Evolutionary conservation across 2,329 filamentous ascomycete genomes (phyloP), one percentile per base, ranked within the genome.

Genomic region (Claviceps monticola): DNA sequence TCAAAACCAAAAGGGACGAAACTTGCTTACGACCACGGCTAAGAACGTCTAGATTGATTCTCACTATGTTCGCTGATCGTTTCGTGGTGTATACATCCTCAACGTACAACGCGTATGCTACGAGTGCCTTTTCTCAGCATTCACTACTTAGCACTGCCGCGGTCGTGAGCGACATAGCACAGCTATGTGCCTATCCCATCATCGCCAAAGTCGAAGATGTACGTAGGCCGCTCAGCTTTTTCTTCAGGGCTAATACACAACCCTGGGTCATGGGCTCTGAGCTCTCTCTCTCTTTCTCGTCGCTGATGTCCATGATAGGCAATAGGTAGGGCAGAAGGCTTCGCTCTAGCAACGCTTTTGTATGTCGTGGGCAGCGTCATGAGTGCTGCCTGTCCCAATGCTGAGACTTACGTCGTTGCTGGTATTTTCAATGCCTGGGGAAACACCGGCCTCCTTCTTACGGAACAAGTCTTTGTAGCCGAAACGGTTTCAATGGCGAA

Each of bases 341-440:
- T 79, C 56, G 66, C 72, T 14, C 58, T 61, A 29, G 62, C 62
- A 9, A 61, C 61, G 3, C 48, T 60, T 2, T 59, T 64, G 23
- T 53, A 64, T 4, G 53, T 59, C 1, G 60, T 77, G 1, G 75
- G 76, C 2, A 71, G 78, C 52, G 68, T 78, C 19, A 67, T 83
- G 60, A 80, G 79, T 65, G 80, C 80, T 4, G 70, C 70, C 0
- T 80, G 71, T 57, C 68, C 72, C 5, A 71, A 73, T 48, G 68
- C 80, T 4, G 66, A 68, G n/a, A 74, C 73, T 0, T 81, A 76
- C 59, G 71, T 75, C 52, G 59, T 75, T 3, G 76, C 73, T 7
- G 71, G 77, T 47, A 75, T 83, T 8, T 79, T 83, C 52, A 82
- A 82, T 57, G 73, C 73, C n/a, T 73, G 79, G 43, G 80, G 80